phyloP scores from a whole-genome alignment of 257 asterid genomes.

The Penstemon newberryi region DNA sequence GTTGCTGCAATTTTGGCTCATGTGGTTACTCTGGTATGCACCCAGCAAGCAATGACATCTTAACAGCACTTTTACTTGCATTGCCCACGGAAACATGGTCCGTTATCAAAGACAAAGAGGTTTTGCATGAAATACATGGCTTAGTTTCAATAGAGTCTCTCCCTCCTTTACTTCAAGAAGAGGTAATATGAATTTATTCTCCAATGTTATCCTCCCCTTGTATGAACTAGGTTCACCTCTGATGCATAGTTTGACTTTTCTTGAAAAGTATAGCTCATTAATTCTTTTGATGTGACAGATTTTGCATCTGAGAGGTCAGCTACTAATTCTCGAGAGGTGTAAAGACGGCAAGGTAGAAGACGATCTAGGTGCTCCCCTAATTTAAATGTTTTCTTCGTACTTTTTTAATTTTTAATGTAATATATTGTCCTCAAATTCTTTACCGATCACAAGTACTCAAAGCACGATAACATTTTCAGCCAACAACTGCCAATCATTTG shows the following conservation, averaged over 20 bases:
- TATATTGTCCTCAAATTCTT: neutral
- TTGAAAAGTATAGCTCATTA: neutral
- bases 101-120: conserved; percentile 44
- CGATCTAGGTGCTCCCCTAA: conserved; percentile 53
- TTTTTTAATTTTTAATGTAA: conserved; percentile 12
- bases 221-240: too few species aligned
- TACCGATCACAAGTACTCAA: conserved; percentile 22
- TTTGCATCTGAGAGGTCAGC: conserved; percentile 59
- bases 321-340: conserved; percentile 55
- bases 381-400: conserved; percentile 33
- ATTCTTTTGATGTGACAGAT: conserved; percentile 37
- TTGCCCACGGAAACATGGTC: conserved; percentile 74
- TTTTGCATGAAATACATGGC: conserved; percentile 45
- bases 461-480: conserved; percentile 27
- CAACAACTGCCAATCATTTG: conserved; percentile 35
- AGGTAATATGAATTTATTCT: conserved; percentile 41
- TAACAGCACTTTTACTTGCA: conserved; percentile 70
- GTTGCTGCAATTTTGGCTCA: conserved; percentile 30
- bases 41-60: conserved; percentile 51
- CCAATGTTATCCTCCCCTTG: neutral
- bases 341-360: conserved; percentile 55
- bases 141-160: conserved; percentile 53
- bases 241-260: neutral
- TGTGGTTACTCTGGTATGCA: conserved; percentile 36
- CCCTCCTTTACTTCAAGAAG: conserved; percentile 67